Evolutionary conservation across 345 rosid species (phyloP), one percentile per base, ranked within the genome.

Genomic region (Salix brachista): DNA sequence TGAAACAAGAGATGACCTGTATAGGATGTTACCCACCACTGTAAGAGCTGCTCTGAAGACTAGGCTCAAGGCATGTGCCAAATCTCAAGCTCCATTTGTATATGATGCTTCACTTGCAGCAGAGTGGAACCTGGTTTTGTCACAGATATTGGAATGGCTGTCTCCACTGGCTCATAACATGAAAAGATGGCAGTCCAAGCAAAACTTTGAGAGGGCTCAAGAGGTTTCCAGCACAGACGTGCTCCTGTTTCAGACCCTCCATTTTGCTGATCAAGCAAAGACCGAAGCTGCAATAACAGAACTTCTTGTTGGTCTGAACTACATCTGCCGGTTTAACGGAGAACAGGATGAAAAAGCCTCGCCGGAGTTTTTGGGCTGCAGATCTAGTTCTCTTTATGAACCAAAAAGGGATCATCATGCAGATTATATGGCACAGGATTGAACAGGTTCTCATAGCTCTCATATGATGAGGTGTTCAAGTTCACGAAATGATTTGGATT

Each of bases 271-370:
- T 77, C 84, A 39, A 81, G 89, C 81, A 42, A 89, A 88, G 78
- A 89, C 93, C 6, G 96, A 91, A 81, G 88, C 89, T 69, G 90
- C 86, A 62, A 87, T 91, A 14, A 79, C 67, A 0, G 93, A 91
- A 79, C 90, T 89, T 71, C 88, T 89, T 36, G 83, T 89, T 12
- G 96, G 96, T 21, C 87, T 89, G 48, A 86, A 86, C 82, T 87
- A 86, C 67, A 66, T 88, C 52, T 85, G 79, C 84, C 83, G 86
- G 80, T 61, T 80, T 67, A 77, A 73, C 17, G 69, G 71, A 66
- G 87, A 78, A 64, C 61, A 36, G 14, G 54, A 80, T 2, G 84
- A 42, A 67, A 79, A 46, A 62, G 44, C 77, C 60, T 42, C 37
- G 23, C 75, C 78, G 1, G 71, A 76, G 72, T 68, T 73, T 18